These are phyloP conservation scores for Dryas integrifolia DNA, from an alignment of 331 rosid species.

Conservation along the genomic window DNA sequence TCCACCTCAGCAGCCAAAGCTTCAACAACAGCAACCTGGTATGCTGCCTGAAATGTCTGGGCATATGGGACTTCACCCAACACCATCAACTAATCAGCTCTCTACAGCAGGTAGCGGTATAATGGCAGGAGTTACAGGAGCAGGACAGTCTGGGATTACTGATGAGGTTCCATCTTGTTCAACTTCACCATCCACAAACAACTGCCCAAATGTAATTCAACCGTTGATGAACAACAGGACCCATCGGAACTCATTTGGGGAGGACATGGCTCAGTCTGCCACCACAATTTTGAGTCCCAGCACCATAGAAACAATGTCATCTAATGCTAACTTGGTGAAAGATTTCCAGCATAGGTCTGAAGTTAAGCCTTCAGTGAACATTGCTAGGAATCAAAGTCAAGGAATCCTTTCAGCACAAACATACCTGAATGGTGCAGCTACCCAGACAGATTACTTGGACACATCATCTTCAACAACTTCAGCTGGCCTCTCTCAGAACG, in stretches of 20 bases:
- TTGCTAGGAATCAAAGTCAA: constrained; percentile 65
- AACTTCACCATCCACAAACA: constrained; percentile 91
- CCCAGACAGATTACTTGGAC: constrained; percentile 82
- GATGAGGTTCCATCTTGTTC: constrained; percentile 92
- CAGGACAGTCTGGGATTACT: constrained; percentile 71
- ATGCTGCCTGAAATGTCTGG: constrained; percentile 52
- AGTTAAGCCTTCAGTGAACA: constrained; percentile 67
- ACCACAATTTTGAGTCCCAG: constrained; percentile 51
- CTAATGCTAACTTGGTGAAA: constrained; percentile 52
- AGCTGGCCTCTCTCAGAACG: constrained; percentile 76
- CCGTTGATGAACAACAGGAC: constrained; percentile 42
- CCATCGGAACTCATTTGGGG: constrained; percentile 49
- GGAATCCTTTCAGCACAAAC: constrained; percentile 53
- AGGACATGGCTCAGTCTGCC: constrained; percentile 82
- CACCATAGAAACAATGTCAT: constrained; percentile 56
- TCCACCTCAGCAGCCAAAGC: constrained; percentile 61
- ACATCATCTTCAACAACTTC: constrained; percentile 94
- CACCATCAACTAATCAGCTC: constrained; percentile 46
- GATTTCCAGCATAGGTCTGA: constrained; percentile 61
- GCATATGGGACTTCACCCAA: constrained; percentile 43
- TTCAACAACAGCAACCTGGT: constrained; percentile 62
- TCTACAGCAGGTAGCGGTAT: constrained; percentile 47
- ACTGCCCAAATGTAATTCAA: constrained; percentile 55
- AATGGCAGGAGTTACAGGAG: constrained; percentile 50
- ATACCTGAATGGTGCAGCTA: constrained; percentile 42